Percentiles rank a stretch among this genome's conserved stretches.
phyloP scores from a whole-genome alignment of 805 yeast genomes.

The Blastobotrys mokoenaii region DNA sequence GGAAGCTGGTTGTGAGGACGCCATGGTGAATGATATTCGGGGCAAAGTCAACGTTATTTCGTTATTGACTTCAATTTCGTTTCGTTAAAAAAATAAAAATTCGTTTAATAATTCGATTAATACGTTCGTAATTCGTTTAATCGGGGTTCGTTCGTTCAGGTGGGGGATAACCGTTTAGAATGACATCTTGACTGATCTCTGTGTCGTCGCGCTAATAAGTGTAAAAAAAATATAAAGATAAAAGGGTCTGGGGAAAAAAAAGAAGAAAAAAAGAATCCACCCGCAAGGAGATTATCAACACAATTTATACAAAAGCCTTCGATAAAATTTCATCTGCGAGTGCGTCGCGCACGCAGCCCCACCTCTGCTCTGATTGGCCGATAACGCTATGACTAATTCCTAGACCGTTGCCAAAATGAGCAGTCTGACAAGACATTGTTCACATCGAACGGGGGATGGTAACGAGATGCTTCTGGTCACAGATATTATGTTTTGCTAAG shows the following conservation, averaged over 20 bases:
- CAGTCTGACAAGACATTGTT: too few species aligned
- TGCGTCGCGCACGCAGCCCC: too few species aligned
- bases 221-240: neutral
- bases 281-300: neutral
- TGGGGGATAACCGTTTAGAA: conserved; percentile 2
- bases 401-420: too few species aligned
- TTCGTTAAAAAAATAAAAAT: neutral
- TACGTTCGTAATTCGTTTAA: conserved; percentile 2
- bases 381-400: conserved; percentile 1
- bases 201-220: neutral
- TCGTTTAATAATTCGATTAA: conserved; percentile 1
- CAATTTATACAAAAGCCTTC: too few species aligned
- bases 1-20: neutral
- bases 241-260: conserved; percentile 1
- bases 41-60: neutral
- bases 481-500: too few species aligned
- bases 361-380: conserved; percentile 1
- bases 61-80: neutral
- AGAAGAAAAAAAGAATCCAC: neutral
- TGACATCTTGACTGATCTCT: conserved; percentile 1
- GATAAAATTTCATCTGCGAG: too few species aligned
- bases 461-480: too few species aligned
- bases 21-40: neutral
- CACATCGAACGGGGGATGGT: too few species aligned
- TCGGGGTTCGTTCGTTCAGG: neutral